These are phyloP conservation scores for Fusarium anguioides DNA, from an alignment of 2,329 filamentous ascomycete species.

Conservation along the genomic window DNA sequence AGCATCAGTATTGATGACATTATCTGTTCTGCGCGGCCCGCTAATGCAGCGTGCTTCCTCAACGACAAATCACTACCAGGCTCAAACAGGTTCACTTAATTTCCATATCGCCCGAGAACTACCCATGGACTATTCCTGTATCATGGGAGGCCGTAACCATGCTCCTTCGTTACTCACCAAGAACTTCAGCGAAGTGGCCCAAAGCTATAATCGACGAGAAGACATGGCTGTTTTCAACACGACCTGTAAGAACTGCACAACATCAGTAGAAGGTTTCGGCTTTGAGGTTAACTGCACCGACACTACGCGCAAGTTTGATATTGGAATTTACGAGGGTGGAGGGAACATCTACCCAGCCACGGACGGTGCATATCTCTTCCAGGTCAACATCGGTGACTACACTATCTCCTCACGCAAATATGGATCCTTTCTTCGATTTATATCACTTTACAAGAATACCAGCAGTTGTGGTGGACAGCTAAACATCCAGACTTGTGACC, in stretches of 20 bases:
- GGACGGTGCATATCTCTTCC: constrained; percentile 21
- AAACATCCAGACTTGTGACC: constrained; percentile 34
- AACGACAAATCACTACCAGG: constrained; percentile 24
- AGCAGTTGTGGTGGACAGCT: constrained; percentile 16
- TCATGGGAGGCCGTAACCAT: constrained; percentile 31
- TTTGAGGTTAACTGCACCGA: constrained; percentile 38
- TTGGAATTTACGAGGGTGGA: constrained; percentile 15
- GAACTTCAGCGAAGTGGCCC: constrained; percentile 37
- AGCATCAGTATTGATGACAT: constrained; percentile 37
- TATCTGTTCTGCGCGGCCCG: constrained; percentile 35
- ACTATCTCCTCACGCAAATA: no score
- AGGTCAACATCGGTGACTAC: constrained; percentile 30
- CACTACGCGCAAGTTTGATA: neutral
- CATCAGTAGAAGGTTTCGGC: constrained; percentile 19
- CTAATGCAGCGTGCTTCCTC: constrained; percentile 35
- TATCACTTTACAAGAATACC: constrained; percentile 33
- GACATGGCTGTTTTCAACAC: constrained; percentile 28
- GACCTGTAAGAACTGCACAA: constrained; percentile 31
- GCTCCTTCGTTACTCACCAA: constrained; percentile 26
- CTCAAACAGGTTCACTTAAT: constrained; percentile 2
- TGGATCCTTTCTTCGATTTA: constrained; percentile 30
- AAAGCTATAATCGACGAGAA: constrained; percentile 29
- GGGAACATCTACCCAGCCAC: constrained; percentile 5
- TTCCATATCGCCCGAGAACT: constrained; percentile 39
- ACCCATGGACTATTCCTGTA: constrained; percentile 28